Percentiles rank a stretch among this genome's conserved stretches.
Conservation (phyloP, 2,329 filamentous ascomycete genomes). For the Paracoccidioides brasiliensis region DNA sequence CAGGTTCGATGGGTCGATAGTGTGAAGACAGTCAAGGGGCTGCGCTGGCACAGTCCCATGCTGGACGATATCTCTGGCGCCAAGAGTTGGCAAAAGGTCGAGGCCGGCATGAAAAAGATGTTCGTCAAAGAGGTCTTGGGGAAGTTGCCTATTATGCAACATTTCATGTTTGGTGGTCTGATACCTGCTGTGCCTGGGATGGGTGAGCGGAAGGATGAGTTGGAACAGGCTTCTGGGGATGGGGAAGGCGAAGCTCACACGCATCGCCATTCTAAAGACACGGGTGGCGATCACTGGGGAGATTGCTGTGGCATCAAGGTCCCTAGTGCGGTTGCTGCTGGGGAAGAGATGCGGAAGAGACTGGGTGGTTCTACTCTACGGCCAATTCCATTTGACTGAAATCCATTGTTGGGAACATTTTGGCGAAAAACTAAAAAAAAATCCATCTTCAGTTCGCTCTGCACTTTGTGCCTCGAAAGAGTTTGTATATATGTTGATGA, state of each 20-base stretch:
- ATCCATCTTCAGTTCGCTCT: neutral
- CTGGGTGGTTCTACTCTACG: conserved; percentile 53
- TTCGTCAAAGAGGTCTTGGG: conserved; percentile 84
- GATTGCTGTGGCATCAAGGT: conserved; percentile 98
- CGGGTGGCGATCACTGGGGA: conserved; percentile 52
- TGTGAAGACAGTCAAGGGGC: conserved; percentile 86
- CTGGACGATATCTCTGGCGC: conserved; percentile 90
- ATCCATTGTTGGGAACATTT: neutral
- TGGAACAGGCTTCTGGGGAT: conserved; percentile 47
- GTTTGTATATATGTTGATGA: neutral
- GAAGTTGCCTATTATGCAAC: conserved; percentile 96
- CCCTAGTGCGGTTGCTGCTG: conserved; percentile 82
- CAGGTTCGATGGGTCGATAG: conserved; percentile 91
- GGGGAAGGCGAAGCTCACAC: conserved; percentile 58
- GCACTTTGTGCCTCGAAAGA: neutral
- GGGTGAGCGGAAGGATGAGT: conserved; percentile 40
- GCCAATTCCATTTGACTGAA: conserved; percentile 36
- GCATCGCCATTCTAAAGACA: conserved; percentile 28
- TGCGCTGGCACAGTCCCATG: conserved; percentile 97
- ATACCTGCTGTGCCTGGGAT: conserved; percentile 71
- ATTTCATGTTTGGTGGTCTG: conserved; percentile 84
- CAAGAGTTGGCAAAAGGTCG: conserved; percentile 82
- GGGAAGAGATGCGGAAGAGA: conserved; percentile 72
- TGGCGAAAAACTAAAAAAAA: neutral
- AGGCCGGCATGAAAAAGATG: conserved; percentile 93